These are phyloP conservation scores for Dacryopinax primogenitus DNA, from an alignment of 768 basidiomycete genomes.

Conservation along the genomic window DNA sequence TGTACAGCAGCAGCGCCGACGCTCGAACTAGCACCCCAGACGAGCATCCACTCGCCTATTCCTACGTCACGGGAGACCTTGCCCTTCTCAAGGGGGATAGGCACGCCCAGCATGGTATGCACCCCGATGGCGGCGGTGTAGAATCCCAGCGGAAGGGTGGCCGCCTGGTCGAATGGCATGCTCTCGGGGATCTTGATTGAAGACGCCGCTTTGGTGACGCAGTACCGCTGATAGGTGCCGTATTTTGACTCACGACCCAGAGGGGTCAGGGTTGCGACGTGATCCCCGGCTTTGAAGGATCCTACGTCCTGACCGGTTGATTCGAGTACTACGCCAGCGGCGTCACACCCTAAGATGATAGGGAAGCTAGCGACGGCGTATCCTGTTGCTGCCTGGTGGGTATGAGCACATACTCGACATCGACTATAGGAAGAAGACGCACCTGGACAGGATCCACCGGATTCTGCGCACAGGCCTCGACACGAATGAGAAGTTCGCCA, in stretches of 20 bases:
- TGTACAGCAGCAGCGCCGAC: slow-evolving; percentile 8
- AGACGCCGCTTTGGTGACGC: not conserved
- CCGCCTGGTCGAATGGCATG: slow-evolving; percentile 37
- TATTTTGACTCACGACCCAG: not conserved
- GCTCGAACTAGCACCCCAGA: slow-evolving; percentile 8
- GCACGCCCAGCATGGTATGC: slow-evolving; percentile 18
- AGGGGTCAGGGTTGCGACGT: slow-evolving; percentile 13
- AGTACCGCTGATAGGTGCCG: slow-evolving; percentile 10
- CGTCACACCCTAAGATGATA: slow-evolving; percentile 37
- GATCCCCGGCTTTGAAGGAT: slow-evolving; percentile 39
- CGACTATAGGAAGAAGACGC: not conserved
- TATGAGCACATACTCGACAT: not conserved
- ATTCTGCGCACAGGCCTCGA: slow-evolving; percentile 35
- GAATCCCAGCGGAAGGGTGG: slow-evolving; percentile 39
- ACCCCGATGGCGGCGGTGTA: slow-evolving; percentile 39
- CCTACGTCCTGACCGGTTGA: slow-evolving; percentile 41
- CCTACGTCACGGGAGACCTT: not conserved
- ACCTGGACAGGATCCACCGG: slow-evolving; percentile 39
- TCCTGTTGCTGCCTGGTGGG: slow-evolving; percentile 5
- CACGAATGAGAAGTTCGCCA: slow-evolving; percentile 12
- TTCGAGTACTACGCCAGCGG: slow-evolving; percentile 38
- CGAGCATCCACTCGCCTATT: slow-evolving; percentile 3
- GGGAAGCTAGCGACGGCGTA: slow-evolving; percentile 26
- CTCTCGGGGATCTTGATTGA: slow-evolving; percentile 32
- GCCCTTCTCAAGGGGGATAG: not conserved